A percentile compares a stretch with the other conserved stretches of the same genome.
phyloP scores from a whole-genome alignment of 1,284 basidiomycete species.

The Sporisorium sorghi region DNA sequence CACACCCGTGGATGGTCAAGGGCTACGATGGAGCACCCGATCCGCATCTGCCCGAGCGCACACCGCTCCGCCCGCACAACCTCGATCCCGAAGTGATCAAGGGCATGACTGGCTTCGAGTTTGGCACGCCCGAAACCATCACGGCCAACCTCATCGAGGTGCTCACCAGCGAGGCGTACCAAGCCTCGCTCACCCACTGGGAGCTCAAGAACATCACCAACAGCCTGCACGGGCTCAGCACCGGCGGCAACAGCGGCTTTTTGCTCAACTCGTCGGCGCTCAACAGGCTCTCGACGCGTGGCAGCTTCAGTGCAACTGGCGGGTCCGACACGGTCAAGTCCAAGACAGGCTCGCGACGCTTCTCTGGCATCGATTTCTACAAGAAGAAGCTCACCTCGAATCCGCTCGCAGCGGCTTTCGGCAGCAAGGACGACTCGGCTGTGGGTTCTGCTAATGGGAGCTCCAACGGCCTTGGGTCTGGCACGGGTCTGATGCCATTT shows the following conservation, averaged over 20 bases:
- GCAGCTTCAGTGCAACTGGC: constrained; percentile 21
- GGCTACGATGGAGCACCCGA: constrained; percentile 84
- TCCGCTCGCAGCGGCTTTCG: constrained; percentile 53
- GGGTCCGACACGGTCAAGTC: constrained; percentile 47
- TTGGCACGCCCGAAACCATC: constrained; percentile 88
- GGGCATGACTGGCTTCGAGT: constrained; percentile 96
- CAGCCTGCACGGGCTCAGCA: constrained; percentile 38
- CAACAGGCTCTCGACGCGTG: constrained; percentile 40
- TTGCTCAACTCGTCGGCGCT: constrained; percentile 24
- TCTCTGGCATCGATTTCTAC: constrained; percentile 96
- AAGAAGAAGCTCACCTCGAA: constrained; percentile 78
- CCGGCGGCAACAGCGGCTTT: constrained; percentile 68
- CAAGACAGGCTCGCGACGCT: constrained; percentile 72
- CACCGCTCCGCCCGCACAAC: constrained; percentile 86
- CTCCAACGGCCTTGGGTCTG: constrained; percentile 49
- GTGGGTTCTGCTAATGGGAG: constrained; percentile 27
- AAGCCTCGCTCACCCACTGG: constrained; percentile 80
- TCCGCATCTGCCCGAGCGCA: constrained; percentile 85
- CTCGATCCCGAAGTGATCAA: constrained; percentile 86
- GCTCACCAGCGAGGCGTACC: constrained; percentile 83
- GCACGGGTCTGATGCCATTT: constrained; percentile 39
- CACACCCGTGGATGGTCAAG: constrained; percentile 94
- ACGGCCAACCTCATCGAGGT: constrained; percentile 79
- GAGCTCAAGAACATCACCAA: constrained; percentile 72
- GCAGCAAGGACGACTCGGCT: constrained; percentile 46